A percentile compares a stretch with the other conserved stretches of the same genome.
phyloP scores from a whole-genome alignment of 208 protist species.

The Trypanosoma boissoni region DNA sequence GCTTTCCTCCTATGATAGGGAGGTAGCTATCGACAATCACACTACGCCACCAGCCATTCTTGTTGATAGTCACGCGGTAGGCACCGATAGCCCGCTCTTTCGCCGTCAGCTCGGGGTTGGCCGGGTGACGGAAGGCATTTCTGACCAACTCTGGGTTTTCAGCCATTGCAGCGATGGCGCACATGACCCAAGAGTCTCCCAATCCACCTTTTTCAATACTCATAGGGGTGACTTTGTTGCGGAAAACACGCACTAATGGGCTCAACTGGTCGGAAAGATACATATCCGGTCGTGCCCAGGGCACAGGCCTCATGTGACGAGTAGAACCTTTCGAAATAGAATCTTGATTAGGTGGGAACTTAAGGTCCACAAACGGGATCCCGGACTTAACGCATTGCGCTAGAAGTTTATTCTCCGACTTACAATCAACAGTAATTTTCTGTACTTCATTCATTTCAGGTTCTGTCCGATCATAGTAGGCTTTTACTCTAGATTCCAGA shows the following conservation, averaged over 20 bases:
- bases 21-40: conserved; percentile 80
- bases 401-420: conserved; percentile 16
- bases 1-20: conserved; percentile 35
- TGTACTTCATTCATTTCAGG: conserved; percentile 12
- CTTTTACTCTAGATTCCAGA: conserved; percentile 2
- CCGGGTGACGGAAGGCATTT: conserved; percentile 61
- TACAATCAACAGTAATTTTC: conserved; percentile 4
- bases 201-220: conserved; percentile 43
- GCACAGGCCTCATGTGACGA: conserved; percentile 13
- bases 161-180: conserved; percentile 60
- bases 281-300: conserved; percentile 30
- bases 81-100: conserved; percentile 50
- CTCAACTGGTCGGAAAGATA: conserved; percentile 20
- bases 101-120: conserved; percentile 27
- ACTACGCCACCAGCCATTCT: conserved; percentile 77
- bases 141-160: conserved; percentile 40
- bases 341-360: conserved; percentile 26
- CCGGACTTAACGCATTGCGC: conserved; percentile 14
- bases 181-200: conserved; percentile 62
- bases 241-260: conserved; percentile 23
- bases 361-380: conserved; percentile 30
- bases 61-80: conserved; percentile 66
- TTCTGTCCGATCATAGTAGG: conserved; percentile 12
- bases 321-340: conserved; percentile 19
- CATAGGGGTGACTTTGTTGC: conserved; percentile 23